Base-by-base conservation (phyloP, 1,284 basidiomycete species). In the Xerocomus amazonicus region DNA sequence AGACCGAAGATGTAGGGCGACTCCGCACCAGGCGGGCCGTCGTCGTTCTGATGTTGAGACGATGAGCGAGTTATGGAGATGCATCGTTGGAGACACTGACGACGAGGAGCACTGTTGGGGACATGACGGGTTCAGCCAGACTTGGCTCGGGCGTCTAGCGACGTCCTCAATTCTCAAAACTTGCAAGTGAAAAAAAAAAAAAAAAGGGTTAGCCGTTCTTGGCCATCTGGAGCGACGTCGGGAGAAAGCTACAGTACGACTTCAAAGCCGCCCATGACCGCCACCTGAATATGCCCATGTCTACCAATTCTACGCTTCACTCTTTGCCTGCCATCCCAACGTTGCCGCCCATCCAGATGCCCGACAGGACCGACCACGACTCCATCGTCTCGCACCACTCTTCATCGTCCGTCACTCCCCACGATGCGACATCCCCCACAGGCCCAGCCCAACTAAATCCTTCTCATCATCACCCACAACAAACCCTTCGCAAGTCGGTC, bases 1-100 rank as follows among this genome's bases (percentile, higher is more conserved):
- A 96, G 80, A 4, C 83, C 84, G 56, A 84, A 87, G 53, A 95
- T 80, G 68, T 91, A 93, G 0, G 94, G 94, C 0, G 91, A 94
- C 47, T 87, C 81, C 27, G 73, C 61, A 39, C 80, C 73, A 4
- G 91, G 89, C 14, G 92, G 92, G 3, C 93, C 93, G 64, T 96
- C 93, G 66, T 97, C 93, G 65, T 92, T 92, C 81, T 87, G 48
- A 43, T 37, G 17, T 33, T 29, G 32, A 47, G 32, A 48, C 8
- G 32, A 36, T 41, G 54, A 41, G 51, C 44, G 50, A 37, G 19
- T 56, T 48, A 14, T 19, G 34, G 23, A 39, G 7, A 9, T 23
- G 13, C 7, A 5, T 23, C n/a, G 19, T 38, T 10, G 16, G 34
- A 17, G 29, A 37, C 16, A 69, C 73, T 65, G 66, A 79, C 83